phyloP scores from a whole-genome alignment of 1,284 basidiomycete genomes.

The Sutorius eximius region DNA sequence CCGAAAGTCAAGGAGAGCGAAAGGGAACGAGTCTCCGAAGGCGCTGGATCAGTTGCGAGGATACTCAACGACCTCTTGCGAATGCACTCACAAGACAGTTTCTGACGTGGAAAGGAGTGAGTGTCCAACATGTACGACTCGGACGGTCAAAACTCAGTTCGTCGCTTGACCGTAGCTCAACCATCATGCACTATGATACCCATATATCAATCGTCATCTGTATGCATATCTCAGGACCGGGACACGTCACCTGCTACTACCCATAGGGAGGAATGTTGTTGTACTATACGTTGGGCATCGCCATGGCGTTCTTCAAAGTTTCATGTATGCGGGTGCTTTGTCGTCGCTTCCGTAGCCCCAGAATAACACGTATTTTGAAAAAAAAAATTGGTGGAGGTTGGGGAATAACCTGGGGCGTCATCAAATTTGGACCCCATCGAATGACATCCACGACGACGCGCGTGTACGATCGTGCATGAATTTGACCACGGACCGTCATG shows the following conservation, averaged over 20 bases:
- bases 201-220: conserved; percentile 34
- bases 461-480: neutral
- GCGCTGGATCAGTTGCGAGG: conserved; percentile 50
- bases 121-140: conserved; percentile 2
- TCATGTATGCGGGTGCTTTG: neutral
- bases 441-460: no score
- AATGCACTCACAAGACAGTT: conserved; percentile 27
- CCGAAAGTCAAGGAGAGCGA: conserved; percentile 53
- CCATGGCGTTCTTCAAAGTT: neutral
- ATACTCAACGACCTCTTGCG: conserved; percentile 56
- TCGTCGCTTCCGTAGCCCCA: neutral
- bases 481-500: neutral
- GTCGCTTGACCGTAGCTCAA: conserved; percentile 10
- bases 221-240: conserved; percentile 31
- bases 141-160: conserved; percentile 15
- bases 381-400: neutral
- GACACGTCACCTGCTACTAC: conserved; percentile 10
- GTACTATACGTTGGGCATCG: conserved; percentile 17
- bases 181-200: conserved; percentile 22
- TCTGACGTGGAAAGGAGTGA: conserved; percentile 31
- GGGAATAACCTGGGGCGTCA: neutral
- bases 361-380: conserved; percentile 3
- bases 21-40: conserved; percentile 46
- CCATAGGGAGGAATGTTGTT: conserved; percentile 21
- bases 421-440: neutral